Conservation (phyloP, 179 eudicot genomes). For the Silene coronaria region DNA sequence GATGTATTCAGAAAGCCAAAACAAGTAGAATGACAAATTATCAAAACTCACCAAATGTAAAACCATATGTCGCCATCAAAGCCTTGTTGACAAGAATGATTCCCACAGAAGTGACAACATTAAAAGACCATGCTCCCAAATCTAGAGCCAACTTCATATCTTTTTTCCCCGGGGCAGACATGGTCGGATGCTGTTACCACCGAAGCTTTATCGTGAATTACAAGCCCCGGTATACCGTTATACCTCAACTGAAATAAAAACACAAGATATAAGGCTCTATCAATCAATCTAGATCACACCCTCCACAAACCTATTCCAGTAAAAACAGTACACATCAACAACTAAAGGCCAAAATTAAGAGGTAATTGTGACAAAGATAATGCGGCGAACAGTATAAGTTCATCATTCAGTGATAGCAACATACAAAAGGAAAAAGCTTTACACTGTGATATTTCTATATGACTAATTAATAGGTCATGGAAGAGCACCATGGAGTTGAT, state of each 20-base stretch:
- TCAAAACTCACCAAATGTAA: constrained; percentile 50
- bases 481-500: background rate
- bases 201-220: constrained; percentile 5
- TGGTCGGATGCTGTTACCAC: constrained; percentile 25
- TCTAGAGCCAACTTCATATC: constrained; percentile 49
- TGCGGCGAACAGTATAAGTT: background rate
- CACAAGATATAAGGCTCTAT: background rate
- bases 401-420: constrained; percentile 1
- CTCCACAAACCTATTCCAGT: constrained; percentile 12
- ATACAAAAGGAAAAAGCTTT: background rate
- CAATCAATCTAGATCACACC: constrained; percentile 5
- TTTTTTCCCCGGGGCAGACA: constrained; percentile 43
- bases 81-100: constrained; percentile 84
- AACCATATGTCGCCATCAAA: constrained; percentile 72
- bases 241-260: constrained; percentile 8
- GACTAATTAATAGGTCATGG: background rate
- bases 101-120: constrained; percentile 78
- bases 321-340: background rate
- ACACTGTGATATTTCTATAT: background rate
- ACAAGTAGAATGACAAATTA: background rate
- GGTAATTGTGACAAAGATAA: too few species aligned
- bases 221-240: constrained; percentile 1
- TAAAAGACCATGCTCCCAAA: constrained; percentile 70
- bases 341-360: background rate
- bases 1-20: background rate